A percentile compares a stretch with the other conserved stretches of the same genome.
Conservation (phyloP, 805 yeast genomes). For the Ogataea angusta region DNA sequence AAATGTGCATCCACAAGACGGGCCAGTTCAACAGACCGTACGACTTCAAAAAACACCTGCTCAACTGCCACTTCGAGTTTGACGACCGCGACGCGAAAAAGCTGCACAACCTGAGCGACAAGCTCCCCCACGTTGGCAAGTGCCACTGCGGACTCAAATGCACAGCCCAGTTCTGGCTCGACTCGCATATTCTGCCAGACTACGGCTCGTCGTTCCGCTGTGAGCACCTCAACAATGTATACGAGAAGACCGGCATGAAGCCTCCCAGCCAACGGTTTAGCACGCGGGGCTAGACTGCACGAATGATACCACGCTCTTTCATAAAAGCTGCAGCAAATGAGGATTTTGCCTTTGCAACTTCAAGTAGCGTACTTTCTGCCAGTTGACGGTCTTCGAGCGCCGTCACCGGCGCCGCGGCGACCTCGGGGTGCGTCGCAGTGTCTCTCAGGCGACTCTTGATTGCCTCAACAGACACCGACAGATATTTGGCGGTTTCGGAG, state of each 20-base stretch:
- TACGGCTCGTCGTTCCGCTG: slow-evolving; percentile 20
- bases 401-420: slow-evolving; percentile 16
- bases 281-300: slow-evolving; percentile 8
- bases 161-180: slow-evolving; percentile 54
- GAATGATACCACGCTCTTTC: neutral
- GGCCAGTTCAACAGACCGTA: slow-evolving; percentile 66
- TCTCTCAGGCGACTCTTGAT: slow-evolving; percentile 12
- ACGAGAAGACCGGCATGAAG: slow-evolving; percentile 11
- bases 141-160: slow-evolving; percentile 52
- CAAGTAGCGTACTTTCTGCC: neutral
- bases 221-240: slow-evolving; percentile 13
- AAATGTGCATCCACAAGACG: slow-evolving; percentile 54
- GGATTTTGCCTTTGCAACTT: slow-evolving; percentile 9
- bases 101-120: slow-evolving; percentile 50
- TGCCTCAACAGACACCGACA: slow-evolving; percentile 17
- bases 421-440: slow-evolving; percentile 12
- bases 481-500: slow-evolving; percentile 20
- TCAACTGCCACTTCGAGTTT: slow-evolving; percentile 57
- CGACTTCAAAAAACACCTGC: slow-evolving; percentile 62
- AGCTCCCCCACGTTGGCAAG: slow-evolving; percentile 47
- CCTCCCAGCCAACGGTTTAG: slow-evolving; percentile 21
- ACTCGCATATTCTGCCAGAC: slow-evolving; percentile 45
- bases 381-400: neutral
- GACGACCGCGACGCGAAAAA: slow-evolving; percentile 44
- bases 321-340: slow-evolving; percentile 9